These are phyloP conservation scores for Colletotrichum tofieldiae DNA, from an alignment of 2,329 filamentous ascomycete species.

Conservation along the genomic window DNA sequence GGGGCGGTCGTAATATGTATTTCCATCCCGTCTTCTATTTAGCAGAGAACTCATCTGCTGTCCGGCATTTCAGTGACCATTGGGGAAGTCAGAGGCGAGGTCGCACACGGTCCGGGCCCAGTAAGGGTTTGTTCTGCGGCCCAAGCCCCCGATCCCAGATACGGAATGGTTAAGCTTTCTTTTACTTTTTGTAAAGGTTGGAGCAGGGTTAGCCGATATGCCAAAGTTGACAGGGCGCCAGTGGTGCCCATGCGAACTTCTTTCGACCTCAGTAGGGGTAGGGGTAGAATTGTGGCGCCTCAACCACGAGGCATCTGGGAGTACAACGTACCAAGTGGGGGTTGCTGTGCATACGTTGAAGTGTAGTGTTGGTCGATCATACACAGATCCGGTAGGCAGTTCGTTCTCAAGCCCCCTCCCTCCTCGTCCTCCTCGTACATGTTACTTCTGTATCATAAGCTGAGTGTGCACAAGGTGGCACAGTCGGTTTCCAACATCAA, in stretches of 20 bases:
- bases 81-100: constrained; percentile 29
- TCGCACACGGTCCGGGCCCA: constrained; percentile 12
- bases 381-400: constrained; percentile 35
- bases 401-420: constrained; percentile 5
- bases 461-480: constrained; percentile 18
- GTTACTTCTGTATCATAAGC: constrained; percentile 16
- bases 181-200: not conserved
- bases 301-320: constrained; percentile 37
- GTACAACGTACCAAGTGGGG: constrained; percentile 25
- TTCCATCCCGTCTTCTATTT: not conserved
- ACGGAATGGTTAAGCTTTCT: not conserved
- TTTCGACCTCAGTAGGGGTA: not conserved
- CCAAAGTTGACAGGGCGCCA: not conserved
- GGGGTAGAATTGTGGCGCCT: constrained; percentile 12
- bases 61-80: constrained; percentile 4
- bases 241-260: not conserved
- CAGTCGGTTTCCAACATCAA: constrained; percentile 27
- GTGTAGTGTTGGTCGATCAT: constrained; percentile 1
- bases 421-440: not conserved
- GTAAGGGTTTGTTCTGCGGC: not conserved
- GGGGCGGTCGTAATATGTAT: not conserved
- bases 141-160: not conserved
- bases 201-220: not conserved
- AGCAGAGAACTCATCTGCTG: not conserved
- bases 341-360: not conserved